These are phyloP conservation scores for Corrigiola litoralis DNA, from an alignment of 179 eudicot genomes.

Conservation along the genomic window DNA sequence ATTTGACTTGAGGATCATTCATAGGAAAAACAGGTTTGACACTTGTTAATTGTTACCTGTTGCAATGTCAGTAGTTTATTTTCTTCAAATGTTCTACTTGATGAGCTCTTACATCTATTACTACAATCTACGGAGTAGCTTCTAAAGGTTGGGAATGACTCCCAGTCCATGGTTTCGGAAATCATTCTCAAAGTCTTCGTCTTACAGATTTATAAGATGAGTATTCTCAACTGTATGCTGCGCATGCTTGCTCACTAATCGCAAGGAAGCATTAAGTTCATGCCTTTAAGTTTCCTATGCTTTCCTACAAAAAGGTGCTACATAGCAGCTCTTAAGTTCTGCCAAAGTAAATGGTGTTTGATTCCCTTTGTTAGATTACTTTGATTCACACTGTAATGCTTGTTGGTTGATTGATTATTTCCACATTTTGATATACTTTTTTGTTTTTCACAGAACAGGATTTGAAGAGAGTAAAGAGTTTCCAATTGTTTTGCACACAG, in stretches of 20 bases:
- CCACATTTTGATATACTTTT: conserved; percentile 18
- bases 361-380: background rate
- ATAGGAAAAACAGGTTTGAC: conserved; percentile 65
- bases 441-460: conserved; percentile 62
- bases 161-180: background rate
- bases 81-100: background rate
- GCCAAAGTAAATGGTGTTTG: background rate
- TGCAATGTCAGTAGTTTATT: no score
- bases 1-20: conserved; percentile 60
- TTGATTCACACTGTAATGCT: background rate
- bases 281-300: background rate
- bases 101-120: background rate
- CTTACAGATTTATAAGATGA: background rate
- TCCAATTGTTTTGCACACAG: conserved; percentile 65
- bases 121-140: conserved; percentile 2
- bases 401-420: conserved; percentile 12
- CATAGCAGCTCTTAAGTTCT: background rate
- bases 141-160: no score
- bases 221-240: background rate
- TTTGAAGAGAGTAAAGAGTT: conserved; percentile 91
- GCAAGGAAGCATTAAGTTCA: background rate
- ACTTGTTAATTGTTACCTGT: no score
- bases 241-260: background rate
- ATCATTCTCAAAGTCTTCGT: background rate
- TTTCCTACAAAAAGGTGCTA: background rate